phyloP scores from a whole-genome alignment of 305 asterid genomes.

The Solanum hybrid region DNA sequence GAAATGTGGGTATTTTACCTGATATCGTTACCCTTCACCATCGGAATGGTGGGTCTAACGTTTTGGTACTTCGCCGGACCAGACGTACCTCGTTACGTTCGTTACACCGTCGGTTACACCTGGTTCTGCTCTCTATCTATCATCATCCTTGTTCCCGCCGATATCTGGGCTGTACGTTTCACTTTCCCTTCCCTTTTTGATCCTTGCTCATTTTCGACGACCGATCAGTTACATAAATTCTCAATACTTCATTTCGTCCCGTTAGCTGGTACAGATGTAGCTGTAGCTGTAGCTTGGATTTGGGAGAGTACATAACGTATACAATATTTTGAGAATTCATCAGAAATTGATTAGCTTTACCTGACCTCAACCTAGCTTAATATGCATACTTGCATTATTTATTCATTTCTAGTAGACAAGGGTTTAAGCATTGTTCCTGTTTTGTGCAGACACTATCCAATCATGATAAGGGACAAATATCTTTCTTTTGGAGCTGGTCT shows the following conservation, averaged over 20 bases:
- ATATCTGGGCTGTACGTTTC: constrained; percentile 61
- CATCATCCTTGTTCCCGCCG: constrained; percentile 70
- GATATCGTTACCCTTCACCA: constrained; percentile 54
- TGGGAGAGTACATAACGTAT: neutral
- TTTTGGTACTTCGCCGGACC: constrained; percentile 60
- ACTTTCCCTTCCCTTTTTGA: neutral
- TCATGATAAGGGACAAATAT: constrained; percentile 43
- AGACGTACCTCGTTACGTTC: constrained; percentile 52
- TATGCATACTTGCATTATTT: neutral
- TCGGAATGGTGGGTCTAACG: constrained; percentile 58
- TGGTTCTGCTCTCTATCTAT: constrained; percentile 71
- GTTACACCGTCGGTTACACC: constrained; percentile 55
- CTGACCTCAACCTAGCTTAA: neutral
- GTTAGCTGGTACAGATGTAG: neutral
- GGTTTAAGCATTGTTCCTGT: neutral
- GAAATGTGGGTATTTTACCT: constrained; percentile 61
- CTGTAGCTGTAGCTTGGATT: neutral
- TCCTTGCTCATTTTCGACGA: neutral
- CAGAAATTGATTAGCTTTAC: neutral
- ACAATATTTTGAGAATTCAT: neutral
- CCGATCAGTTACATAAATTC: neutral
- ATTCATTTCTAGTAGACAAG: neutral
- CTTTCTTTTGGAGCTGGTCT: constrained; percentile 78
- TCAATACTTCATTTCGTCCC: neutral
- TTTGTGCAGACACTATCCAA: constrained; percentile 37